These are phyloP conservation scores for Pseudopithomyces maydicus DNA, from an alignment of 2,329 filamentous ascomycete species.

Conservation along the genomic window DNA sequence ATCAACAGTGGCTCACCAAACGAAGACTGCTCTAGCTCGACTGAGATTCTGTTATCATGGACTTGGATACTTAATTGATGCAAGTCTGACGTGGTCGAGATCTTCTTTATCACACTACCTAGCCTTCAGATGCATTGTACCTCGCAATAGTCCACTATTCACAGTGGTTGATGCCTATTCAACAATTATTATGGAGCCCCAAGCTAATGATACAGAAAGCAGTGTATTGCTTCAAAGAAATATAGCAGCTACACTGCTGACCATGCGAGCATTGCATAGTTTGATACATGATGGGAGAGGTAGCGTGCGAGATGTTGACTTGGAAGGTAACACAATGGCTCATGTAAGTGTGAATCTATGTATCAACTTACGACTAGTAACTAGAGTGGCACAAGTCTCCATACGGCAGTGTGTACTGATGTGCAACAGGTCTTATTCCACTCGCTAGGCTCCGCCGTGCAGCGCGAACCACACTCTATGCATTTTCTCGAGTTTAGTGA, in stretches of 20 bases:
- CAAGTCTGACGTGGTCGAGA: background rate
- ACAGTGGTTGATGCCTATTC: background rate
- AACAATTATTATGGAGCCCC: background rate
- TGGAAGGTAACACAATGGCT: background rate
- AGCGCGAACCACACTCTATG: background rate
- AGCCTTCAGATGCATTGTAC: background rate
- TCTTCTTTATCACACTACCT: background rate
- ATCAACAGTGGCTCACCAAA: background rate
- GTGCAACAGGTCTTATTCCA: background rate
- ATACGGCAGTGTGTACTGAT: background rate
- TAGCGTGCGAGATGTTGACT: background rate
- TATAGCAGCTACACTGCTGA: background rate
- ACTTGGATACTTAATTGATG: constrained; percentile 1
- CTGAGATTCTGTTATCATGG: background rate
- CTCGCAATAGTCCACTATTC: background rate
- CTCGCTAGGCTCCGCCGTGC: background rate
- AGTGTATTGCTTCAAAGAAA: background rate
- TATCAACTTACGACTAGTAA: no score
- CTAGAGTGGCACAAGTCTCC: background rate
- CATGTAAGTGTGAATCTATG: background rate
- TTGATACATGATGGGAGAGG: background rate
- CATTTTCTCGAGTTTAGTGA: background rate
- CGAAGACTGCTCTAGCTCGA: background rate
- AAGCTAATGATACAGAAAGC: background rate
- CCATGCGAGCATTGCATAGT: background rate